Base-by-base conservation (phyloP, 1,139 yeast species). In the Sugiyamaella paludigena region DNA sequence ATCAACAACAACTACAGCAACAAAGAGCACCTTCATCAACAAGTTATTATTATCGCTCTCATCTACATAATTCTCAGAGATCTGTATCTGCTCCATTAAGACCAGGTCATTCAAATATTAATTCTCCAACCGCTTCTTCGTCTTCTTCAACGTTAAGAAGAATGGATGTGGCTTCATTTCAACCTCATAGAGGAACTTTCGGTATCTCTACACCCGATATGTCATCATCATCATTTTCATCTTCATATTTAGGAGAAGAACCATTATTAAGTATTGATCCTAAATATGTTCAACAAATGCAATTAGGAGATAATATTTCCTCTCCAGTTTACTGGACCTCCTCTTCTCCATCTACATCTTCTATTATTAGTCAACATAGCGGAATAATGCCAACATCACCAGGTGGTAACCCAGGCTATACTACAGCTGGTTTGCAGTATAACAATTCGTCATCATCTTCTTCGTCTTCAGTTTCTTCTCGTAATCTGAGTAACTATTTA, bases 231-330 rank as follows among this genome's bases (percentile, higher is more conserved):
- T 13, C 46, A 13, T 15, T 43, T 9, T 12, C 50, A 7, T 35
- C 44, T 9, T 19, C 43, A 9, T 39, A 35, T 26, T 19, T 34
- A n/a, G 47, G 31, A 26, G 50, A 43, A 30, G 50, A 43, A n/a
- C 38, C 47, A 12, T n/a, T 48, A 24, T 28, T 43, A 7, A 42
- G 42, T 32, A 43, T 48, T 15, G 43, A 48, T 27, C 47, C 50
- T 29, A 48, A 48, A 28, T 43, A 48, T 42, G 50, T 43, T 13
- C 48, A 48, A 13, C 48, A 48, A 28, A 39, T 48, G 34, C 50
- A 43, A 11, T 26, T 48, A 28, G 50, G 43, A 9, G 50, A 43
- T 12, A 39, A 41, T 9, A 34, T 30, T 4, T 40, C 44, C 19
- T 45, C 48, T 2, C 45, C 48, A 24, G 43, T 40, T 13, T 10